Evolutionary conservation across 2,329 filamentous ascomycete genomes (phyloP), one percentile per base, ranked within the genome.

Genomic region (Epichloe elymi): DNA sequence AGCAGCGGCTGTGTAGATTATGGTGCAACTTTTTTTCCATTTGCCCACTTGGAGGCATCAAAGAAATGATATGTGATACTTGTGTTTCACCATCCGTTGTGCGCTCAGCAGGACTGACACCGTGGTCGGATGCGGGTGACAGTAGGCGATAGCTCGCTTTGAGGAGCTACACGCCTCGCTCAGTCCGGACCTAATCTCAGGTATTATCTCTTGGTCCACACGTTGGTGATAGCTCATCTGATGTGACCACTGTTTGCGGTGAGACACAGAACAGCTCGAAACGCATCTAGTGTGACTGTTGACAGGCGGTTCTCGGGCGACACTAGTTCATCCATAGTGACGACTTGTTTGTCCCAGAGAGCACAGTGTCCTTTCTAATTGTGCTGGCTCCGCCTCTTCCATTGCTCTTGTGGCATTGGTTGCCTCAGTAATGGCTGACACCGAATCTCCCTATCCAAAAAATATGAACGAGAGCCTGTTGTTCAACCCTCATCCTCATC

Each of bases 401-500:
- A 15, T 14, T 15, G 14, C 39, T 26, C 23, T 30, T 39, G 23
- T 23, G 41, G 8, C 17, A 14, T 23, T 36, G 47, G 4, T 20
- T 23, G 37, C 11, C 11, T 26, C 41, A 45, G 33, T 35, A 26
- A 26, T 23, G 11, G 14, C 17, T 33, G 30, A 23, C 14, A 33
- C n/a, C 30, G 6, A 30, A n/a, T 15, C 23, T n/a, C 12, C 17
- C n/a, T 30, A 41, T 48, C 26, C 38, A 14, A 38, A 6, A 4
- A 17, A 38, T 41, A 43, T 8, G 33, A 19, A 12, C 6, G 17
- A 49, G 26, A n/a, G 12, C 5, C 35, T 62, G 8, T 14, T 10
- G 4, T 51, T 70, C 66, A 66, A 19, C 66, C 71, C 36, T 80
- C 76, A 17, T 82, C 79, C 51, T 83, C 76, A 26, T 78, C 78